phyloP scores from a whole-genome alignment of 768 basidiomycete species.

The Lanmaoa pseudosensibilis region DNA sequence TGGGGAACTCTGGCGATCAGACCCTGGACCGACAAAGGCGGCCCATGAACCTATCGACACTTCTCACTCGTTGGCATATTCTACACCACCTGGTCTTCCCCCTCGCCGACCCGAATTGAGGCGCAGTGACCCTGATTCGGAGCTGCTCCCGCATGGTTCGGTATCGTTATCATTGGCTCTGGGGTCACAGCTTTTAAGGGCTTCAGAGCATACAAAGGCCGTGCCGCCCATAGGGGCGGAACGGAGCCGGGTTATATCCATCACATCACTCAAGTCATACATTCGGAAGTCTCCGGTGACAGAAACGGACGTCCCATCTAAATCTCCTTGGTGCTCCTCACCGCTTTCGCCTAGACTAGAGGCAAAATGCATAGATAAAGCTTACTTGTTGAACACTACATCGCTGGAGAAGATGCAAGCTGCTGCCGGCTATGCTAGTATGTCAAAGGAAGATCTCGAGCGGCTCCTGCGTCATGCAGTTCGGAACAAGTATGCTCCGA shows the following conservation, averaged over 20 bases:
- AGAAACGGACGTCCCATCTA: not conserved
- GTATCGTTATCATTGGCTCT: slow-evolving; percentile 24
- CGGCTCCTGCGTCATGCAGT: slow-evolving; percentile 27
- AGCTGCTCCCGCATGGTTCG: slow-evolving; percentile 10
- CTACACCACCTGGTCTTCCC: slow-evolving; percentile 24
- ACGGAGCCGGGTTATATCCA: slow-evolving; percentile 25
- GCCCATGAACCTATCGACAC: not conserved
- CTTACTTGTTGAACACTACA: not conserved
- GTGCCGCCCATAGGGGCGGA: slow-evolving; percentile 33
- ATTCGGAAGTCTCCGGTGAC: not conserved
- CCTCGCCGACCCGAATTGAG: slow-evolving; percentile 11
- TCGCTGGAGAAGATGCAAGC: not conserved
- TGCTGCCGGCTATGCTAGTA: not conserved
- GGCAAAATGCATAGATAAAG: slow-evolving; percentile 4
- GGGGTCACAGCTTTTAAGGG: slow-evolving; percentile 28
- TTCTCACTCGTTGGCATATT: not conserved
- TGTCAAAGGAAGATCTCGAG: slow-evolving; percentile 22
- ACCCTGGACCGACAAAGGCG: slow-evolving; percentile 5
- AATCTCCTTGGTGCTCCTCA: slow-evolving; percentile 11
- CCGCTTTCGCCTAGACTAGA: slow-evolving; percentile 3
- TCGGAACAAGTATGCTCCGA: slow-evolving; percentile 28
- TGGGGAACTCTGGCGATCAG: slow-evolving; percentile 22
- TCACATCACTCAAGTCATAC: slow-evolving; percentile 11
- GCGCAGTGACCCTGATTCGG: slow-evolving; percentile 6
- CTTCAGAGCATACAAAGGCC: slow-evolving; percentile 21